Evolutionary conservation across 2,329 filamentous ascomycete genomes (phyloP).

Genomic region (Xylariales sp.): DNA sequence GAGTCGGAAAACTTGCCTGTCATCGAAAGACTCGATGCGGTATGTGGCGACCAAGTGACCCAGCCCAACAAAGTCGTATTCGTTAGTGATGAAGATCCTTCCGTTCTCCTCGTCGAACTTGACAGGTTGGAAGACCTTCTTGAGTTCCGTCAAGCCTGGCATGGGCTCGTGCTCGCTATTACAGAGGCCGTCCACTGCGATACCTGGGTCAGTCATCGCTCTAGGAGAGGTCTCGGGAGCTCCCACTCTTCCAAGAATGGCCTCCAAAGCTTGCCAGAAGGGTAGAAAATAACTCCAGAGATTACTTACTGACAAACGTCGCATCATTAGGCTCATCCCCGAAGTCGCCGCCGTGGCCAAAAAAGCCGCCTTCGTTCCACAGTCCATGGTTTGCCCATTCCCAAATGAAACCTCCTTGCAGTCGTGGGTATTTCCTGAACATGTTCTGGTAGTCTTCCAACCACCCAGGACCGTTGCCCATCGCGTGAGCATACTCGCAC

Average conservation of each 20-base stretch:
- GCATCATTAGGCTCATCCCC: slow-evolving; percentile 56
- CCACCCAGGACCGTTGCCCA: slow-evolving; percentile 70
- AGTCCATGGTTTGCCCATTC: slow-evolving; percentile 62
- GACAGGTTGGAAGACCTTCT: slow-evolving; percentile 55
- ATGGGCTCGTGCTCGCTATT: slow-evolving; percentile 50
- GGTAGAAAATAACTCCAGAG: too few relatives aligned
- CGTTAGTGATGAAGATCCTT: slow-evolving; percentile 38
- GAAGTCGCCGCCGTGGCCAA: slow-evolving; percentile 54
- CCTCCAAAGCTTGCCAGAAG: too few relatives aligned
- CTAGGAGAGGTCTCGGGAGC: too few relatives aligned
- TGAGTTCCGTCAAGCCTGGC: slow-evolving; percentile 51
- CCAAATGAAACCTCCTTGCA: slow-evolving; percentile 66
- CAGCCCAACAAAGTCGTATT: slow-evolving; percentile 44
- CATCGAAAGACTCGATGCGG: slow-evolving; percentile 36
- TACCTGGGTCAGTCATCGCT: too few relatives aligned
- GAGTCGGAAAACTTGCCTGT: slow-evolving; percentile 40
- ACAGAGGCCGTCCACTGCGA: slow-evolving; percentile 56
- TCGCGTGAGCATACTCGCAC: slow-evolving; percentile 58
- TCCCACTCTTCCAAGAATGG: too few relatives aligned
- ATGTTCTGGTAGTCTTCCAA: slow-evolving; percentile 63
- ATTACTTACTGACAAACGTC: too few relatives aligned
- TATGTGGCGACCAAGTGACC: slow-evolving; percentile 38
- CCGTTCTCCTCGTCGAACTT: slow-evolving; percentile 31
- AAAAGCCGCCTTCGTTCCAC: slow-evolving; percentile 43
- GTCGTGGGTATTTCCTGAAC: slow-evolving; percentile 54